Evolutionary conservation across 2,329 filamentous ascomycete species (phyloP).

Genomic region (Hypomyces perniciosus): DNA sequence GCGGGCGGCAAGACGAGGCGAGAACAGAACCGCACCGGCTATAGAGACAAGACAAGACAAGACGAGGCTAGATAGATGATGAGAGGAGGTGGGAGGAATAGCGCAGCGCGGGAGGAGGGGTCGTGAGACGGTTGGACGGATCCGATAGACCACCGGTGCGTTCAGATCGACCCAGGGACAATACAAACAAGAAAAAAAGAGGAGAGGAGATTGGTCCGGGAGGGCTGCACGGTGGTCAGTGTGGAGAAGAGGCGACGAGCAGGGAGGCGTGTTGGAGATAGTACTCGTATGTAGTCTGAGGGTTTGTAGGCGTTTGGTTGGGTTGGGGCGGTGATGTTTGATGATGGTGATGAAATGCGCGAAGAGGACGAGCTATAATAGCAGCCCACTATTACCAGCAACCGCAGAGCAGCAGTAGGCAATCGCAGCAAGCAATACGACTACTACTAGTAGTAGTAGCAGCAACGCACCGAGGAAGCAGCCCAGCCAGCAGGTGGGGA

Average conservation of each 20-base stretch:
- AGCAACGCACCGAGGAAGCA: neutral
- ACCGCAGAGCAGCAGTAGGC: no score
- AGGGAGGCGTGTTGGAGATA: neutral
- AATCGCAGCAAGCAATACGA: no score
- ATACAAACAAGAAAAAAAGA: conserved; percentile 8
- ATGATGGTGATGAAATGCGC: neutral
- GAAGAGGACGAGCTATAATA: no score
- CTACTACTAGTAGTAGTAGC: neutral
- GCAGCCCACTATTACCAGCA: no score
- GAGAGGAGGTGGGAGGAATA: conserved; percentile 2
- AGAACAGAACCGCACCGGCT: conserved; percentile 1
- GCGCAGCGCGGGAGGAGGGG: conserved; percentile 9
- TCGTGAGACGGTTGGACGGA: conserved; percentile 6
- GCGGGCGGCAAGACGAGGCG: conserved; percentile 1
- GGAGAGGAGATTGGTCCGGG: conserved; percentile 1
- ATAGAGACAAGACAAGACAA: neutral
- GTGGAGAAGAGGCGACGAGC: conserved; percentile 9
- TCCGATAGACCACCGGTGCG: conserved; percentile 1
- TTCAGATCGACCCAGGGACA: conserved; percentile 8
- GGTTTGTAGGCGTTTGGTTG: neutral
- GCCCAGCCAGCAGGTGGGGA: neutral
- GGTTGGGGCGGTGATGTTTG: neutral
- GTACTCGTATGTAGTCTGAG: neutral
- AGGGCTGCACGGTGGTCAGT: conserved; percentile 6
- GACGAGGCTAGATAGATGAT: conserved; percentile 9